Percentiles rank a stretch among this genome's conserved stretches.
These are phyloP conservation scores for Stephanodiscus minutulus DNA, from an alignment of 108 stramenopile genomes.

Conservation along the genomic window DNA sequence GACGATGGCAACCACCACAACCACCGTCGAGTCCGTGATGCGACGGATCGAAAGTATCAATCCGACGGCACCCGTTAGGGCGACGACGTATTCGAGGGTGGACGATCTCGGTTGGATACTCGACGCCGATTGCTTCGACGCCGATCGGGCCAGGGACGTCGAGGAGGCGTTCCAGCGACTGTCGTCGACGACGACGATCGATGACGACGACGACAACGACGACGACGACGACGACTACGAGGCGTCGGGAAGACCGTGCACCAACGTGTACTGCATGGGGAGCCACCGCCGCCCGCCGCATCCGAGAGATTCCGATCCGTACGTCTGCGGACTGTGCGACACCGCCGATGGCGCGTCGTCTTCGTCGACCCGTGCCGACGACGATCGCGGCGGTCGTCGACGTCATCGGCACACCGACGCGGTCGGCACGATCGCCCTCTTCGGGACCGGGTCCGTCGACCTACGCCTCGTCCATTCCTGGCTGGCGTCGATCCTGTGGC, in stretches of 20 bases:
- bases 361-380: background rate
- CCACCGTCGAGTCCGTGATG: conserved; percentile 16
- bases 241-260: background rate
- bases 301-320: background rate
- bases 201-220: background rate
- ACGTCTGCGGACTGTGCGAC: conserved; percentile 33
- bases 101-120: conserved; percentile 87
- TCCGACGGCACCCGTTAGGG: conserved; percentile 81
- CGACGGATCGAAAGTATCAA: conserved; percentile 69
- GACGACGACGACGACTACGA: no score
- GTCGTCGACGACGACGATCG: background rate
- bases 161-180: conserved; percentile 30
- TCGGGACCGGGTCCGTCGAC: conserved; percentile 55
- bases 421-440: conserved; percentile 65
- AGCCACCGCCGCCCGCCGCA: conserved; percentile 17
- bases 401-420: conserved; percentile 67
- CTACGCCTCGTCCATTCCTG: conserved; percentile 64
- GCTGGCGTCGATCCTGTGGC: conserved; percentile 85
- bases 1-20: no score
- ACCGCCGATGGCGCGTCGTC: background rate
- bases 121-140: conserved; percentile 85
- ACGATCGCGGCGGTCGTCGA: background rate
- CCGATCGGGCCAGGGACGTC: conserved; percentile 51
- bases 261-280: conserved; percentile 10
- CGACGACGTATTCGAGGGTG: conserved; percentile 75